Evolutionary conservation across 2,329 filamentous ascomycete species (phyloP).

Genomic region (Microcera coccophila): DNA sequence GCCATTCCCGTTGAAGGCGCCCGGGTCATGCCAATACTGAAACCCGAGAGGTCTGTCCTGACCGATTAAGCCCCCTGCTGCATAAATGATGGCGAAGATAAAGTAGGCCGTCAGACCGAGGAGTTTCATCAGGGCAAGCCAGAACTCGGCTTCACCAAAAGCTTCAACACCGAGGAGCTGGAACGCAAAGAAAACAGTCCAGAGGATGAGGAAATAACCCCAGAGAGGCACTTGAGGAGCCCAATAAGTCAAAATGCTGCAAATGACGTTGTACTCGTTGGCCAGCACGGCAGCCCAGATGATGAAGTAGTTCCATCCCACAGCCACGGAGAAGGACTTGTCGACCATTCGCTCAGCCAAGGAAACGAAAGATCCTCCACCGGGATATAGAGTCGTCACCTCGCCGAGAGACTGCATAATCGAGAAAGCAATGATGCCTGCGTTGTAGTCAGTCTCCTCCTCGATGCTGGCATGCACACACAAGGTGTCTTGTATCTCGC

Average conservation of each 20-base stretch:
- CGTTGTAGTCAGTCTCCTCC: conserved; percentile 11
- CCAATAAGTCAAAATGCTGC: conserved; percentile 64
- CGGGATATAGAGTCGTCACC: conserved; percentile 68
- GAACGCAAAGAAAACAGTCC: conserved; percentile 64
- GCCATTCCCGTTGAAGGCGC: conserved; percentile 63
- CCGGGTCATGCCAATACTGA: conserved; percentile 67
- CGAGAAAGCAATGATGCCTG: conserved; percentile 57
- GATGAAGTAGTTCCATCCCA: conserved; percentile 70
- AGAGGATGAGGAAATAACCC: conserved; percentile 72
- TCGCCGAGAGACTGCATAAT: conserved; percentile 74
- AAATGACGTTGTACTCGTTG: conserved; percentile 69
- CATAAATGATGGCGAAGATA: conserved; percentile 69
- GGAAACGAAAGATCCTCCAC: conserved; percentile 66
- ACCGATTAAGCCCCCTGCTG: conserved; percentile 62
- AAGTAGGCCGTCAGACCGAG: conserved; percentile 67
- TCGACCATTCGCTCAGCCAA: conserved; percentile 69
- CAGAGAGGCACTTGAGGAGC: conserved; percentile 56
- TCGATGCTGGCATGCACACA: neutral
- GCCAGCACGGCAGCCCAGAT: conserved; percentile 64
- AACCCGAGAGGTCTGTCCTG: conserved; percentile 59
- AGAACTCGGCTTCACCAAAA: conserved; percentile 78
- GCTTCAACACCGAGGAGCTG: conserved; percentile 69
- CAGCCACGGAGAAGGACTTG: conserved; percentile 62
- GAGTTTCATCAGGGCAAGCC: conserved; percentile 71
- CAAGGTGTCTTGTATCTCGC: neutral